phyloP scores from a whole-genome alignment of 768 basidiomycete species.

The Suillus fuscotomentosus region DNA sequence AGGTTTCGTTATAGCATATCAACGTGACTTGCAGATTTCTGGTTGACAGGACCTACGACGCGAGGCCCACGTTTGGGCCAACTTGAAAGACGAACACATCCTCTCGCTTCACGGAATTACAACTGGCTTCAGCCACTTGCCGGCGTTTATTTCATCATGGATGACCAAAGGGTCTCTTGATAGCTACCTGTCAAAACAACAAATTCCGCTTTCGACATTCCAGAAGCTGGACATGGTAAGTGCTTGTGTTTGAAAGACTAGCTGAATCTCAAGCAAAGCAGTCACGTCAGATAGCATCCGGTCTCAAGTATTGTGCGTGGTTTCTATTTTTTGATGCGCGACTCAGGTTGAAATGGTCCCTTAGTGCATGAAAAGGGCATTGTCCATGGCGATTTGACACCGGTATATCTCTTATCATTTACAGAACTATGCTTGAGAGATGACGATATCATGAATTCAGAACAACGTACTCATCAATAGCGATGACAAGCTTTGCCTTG shows the following conservation, averaged over 20 bases:
- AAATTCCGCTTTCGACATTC: conserved; percentile 3
- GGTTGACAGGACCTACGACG: conserved; percentile 21
- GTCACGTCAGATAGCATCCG: conserved; percentile 24
- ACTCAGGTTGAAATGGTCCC: background rate
- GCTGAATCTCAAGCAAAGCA: conserved; percentile 4
- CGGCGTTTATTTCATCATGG: conserved; percentile 35
- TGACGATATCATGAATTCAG: conserved; percentile 10
- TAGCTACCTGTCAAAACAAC: conserved; percentile 23
- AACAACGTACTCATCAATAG: conserved; percentile 21
- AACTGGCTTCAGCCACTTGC: conserved; percentile 23
- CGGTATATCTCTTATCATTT: conserved; percentile 18
- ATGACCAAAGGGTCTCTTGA: conserved; percentile 29
- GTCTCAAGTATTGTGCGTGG: conserved; percentile 20
- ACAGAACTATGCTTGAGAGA: background rate
- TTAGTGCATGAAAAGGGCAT: conserved; percentile 20
- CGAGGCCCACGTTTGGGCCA: conserved; percentile 30
- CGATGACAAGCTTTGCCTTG: conserved; percentile 16
- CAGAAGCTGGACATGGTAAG: conserved; percentile 20
- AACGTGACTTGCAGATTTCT: background rate
- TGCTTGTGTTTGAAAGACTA: background rate
- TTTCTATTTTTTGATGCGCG: background rate
- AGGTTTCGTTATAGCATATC: background rate
- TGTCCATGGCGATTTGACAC: conserved; percentile 42
- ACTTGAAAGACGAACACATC: conserved; percentile 28
- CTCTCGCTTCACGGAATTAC: conserved; percentile 29